These are phyloP conservation scores for Ustulina deusta DNA, from an alignment of 2,329 filamentous ascomycete species.

Conservation along the genomic window DNA sequence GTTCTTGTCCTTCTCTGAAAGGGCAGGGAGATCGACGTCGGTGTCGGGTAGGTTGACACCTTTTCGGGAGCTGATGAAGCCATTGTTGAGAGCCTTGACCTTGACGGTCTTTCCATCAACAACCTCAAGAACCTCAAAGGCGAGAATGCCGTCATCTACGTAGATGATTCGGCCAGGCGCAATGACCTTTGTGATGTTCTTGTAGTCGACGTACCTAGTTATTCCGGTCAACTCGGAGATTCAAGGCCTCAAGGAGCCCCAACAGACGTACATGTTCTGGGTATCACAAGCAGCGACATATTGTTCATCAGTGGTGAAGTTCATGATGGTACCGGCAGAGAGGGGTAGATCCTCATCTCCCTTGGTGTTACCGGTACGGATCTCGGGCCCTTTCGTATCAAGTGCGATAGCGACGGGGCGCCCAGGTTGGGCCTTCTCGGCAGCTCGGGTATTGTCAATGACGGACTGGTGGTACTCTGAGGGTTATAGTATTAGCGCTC, in stretches of 20 bases:
- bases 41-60: constrained; percentile 99
- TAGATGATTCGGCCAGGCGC: constrained; percentile 91
- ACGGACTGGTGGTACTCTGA: constrained; percentile 89
- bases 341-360: constrained; percentile 92
- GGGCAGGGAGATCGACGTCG: constrained; percentile 95
- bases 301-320: constrained; percentile 96
- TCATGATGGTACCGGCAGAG: constrained; percentile 83
- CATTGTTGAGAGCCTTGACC: constrained; percentile 93
- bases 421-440: constrained; percentile 80
- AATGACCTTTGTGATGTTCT: constrained; percentile 99
- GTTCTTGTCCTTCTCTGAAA: constrained; percentile 97
- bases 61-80: constrained; percentile 98
- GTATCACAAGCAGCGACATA: constrained; percentile 87
- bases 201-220: constrained; percentile 93
- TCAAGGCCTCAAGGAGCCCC: constrained; percentile 76
- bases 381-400: constrained; percentile 74
- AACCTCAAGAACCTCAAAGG: constrained; percentile 91
- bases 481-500: constrained; percentile 9
- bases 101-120: constrained; percentile 90
- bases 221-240: constrained; percentile 53
- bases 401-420: constrained; percentile 96
- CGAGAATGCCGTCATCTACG: constrained; percentile 97
- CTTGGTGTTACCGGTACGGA: constrained; percentile 75
- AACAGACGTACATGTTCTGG: constrained; percentile 85
- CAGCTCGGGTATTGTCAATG: constrained; percentile 93